A percentile compares a stretch with the other conserved stretches of the same genome.
These are phyloP conservation scores for Balakata baccata DNA, from an alignment of 345 rosid genomes.

Conservation along the genomic window DNA sequence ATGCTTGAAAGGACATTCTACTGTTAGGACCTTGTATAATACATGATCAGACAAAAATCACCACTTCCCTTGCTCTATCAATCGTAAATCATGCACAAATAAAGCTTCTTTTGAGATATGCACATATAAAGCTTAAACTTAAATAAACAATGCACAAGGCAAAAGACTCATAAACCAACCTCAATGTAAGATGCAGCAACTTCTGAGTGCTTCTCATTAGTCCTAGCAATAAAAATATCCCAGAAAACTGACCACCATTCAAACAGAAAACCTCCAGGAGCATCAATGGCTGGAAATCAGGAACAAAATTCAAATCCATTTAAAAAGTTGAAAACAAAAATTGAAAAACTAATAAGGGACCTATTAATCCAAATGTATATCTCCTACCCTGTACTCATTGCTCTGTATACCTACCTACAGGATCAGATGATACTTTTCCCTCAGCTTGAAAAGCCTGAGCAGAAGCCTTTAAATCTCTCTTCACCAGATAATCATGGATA, in stretches of 20 bases:
- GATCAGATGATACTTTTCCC: conserved; percentile 96
- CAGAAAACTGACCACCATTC: conserved; percentile 99
- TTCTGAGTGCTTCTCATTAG: conserved; percentile 97
- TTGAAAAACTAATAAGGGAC: not conserved
- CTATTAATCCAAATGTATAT: not conserved
- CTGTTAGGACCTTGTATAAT: not conserved
- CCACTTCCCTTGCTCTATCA: not conserved
- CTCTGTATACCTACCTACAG: conserved; percentile 62
- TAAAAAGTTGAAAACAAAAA: not conserved
- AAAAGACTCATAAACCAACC: conserved; percentile 42
- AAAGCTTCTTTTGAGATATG: not conserved
- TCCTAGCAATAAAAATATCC: conserved; percentile 99
- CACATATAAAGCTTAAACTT: not conserved
- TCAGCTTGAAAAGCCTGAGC: conserved; percentile 98
- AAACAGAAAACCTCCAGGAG: conserved; percentile 97
- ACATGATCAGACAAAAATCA: not conserved
- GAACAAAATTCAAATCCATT: conserved; percentile 16
- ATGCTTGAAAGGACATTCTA: not conserved
- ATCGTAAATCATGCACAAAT: not conserved
- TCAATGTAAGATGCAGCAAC: conserved; percentile 97
- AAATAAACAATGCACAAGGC: not conserved
- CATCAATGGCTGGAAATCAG: conserved; percentile 76
- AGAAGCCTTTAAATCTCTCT: conserved; percentile 89
- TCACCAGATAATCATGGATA: conserved; percentile 91
- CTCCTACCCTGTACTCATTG: not conserved